Base-by-base conservation (phyloP, 163 green algal genomes). In the Scenedesmus sp. region DNA sequence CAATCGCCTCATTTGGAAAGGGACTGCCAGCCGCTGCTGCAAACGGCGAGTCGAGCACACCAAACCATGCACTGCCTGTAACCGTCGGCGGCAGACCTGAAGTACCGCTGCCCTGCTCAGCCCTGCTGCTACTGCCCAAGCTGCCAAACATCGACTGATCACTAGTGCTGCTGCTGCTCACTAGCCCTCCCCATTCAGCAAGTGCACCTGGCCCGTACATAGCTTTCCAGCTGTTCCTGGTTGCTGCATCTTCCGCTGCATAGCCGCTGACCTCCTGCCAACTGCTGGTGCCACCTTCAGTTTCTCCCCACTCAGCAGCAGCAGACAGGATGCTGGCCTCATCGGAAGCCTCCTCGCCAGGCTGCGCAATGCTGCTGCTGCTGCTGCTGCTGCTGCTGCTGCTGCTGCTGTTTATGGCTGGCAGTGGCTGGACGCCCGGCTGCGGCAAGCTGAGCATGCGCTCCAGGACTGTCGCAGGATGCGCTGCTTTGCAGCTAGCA, bases 161-260 rank as follows among this genome's bases (percentile, higher is more conserved):
- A 3, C 83, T 37, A 37, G 26, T 80, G 46, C 83, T 53, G 87
- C 24, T 79, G 78, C 76, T 87, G 87, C 78, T 87, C n/a, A 85
- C 78, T 6, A 79, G 5, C 4, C 78, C 86, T 18, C 86, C 78
- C 86, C 78, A 85, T 40, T 86, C 86, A 24, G 76, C 56, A 2
- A 91, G 53, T 46, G 86, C 86, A 7, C 86, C 86, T 22, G 86
- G 51, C 1, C 87, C 87, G 72, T 91, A 91, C 78, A 91, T 4
- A 1, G 78, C 37, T 30, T 91, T 91, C 87, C 87, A 91, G 87
- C 78, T 87, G 78, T 91, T 91, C 30, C 87, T 76, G 59, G 26
- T 87, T 30, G 78, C 78, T 35, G 78, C 53, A 78, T 91, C 87
- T 53, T 35, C 72, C 18, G 70, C 65, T 78, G 72, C 85, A 73